Evolutionary conservation across 495 filamentous ascomycete genomes (phyloP).

Genomic region (Letharia columbiana): DNA sequence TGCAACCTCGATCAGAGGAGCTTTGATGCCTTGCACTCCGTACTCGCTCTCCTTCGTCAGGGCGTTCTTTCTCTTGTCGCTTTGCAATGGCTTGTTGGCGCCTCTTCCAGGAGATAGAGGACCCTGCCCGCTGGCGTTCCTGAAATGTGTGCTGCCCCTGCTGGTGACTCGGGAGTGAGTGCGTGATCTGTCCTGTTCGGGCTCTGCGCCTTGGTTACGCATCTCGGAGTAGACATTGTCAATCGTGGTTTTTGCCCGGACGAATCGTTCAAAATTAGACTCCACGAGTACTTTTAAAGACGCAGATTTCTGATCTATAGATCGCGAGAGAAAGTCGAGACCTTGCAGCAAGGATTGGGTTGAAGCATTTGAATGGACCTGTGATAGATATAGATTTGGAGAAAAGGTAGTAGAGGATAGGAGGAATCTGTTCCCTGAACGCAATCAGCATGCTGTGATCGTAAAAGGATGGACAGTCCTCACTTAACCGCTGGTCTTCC

Average conservation of each 20-base stretch:
- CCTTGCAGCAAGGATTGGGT: conserved; percentile 71
- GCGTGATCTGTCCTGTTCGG: conserved; percentile 41
- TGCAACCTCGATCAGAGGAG: conserved; percentile 75
- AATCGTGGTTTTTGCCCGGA: conserved; percentile 90
- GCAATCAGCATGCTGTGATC: conserved; percentile 9
- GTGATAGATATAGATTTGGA: conserved; percentile 80
- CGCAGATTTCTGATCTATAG: conserved; percentile 94
- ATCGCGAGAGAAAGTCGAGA: conserved; percentile 70
- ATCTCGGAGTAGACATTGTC: conserved; percentile 98
- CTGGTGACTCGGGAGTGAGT: conserved; percentile 50
- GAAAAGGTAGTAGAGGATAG: conserved; percentile 94
- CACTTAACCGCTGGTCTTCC: conserved; percentile 70
- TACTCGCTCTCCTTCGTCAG: conserved; percentile 90
- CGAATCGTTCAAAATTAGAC: conserved; percentile 95
- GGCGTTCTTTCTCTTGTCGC: conserved; percentile 72
- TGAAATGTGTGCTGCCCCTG: conserved; percentile 33
- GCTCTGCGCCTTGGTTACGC: conserved; percentile 71
- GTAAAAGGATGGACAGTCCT: conserved; percentile 29
- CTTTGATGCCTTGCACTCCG: conserved; percentile 81
- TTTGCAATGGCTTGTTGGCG: conserved; percentile 30
- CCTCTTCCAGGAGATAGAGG: conserved; percentile 30
- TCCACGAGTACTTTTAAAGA: conserved; percentile 93
- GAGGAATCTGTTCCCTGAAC: conserved; percentile 76
- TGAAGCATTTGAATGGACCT: conserved; percentile 76
- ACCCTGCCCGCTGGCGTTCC: conserved; percentile 25